phyloP scores from a whole-genome alignment of 2,329 filamentous ascomycete genomes.

The Aspergillus hortae region DNA sequence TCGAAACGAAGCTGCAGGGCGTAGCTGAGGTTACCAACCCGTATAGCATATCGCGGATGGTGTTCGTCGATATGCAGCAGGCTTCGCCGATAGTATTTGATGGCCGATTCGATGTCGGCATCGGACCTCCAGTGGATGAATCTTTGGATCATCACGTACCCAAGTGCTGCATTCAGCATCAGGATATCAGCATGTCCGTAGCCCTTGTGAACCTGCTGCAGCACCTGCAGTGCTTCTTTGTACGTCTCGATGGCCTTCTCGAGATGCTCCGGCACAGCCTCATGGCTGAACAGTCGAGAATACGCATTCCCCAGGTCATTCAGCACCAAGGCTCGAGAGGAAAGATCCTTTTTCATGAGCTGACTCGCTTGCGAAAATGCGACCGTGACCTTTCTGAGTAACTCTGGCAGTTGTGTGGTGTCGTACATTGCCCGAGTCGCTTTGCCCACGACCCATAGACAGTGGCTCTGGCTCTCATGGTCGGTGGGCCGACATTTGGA shows the following conservation, averaged over 20 bases:
- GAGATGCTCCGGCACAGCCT: not conserved
- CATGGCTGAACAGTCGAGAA: slow-evolving; percentile 1
- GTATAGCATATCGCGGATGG: slow-evolving; percentile 1
- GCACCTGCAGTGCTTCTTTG: not conserved
- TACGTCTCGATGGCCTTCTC: slow-evolving; percentile 4
- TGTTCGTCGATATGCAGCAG: not conserved
- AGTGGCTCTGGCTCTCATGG: not conserved
- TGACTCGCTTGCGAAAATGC: not conserved
- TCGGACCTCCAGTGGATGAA: slow-evolving; percentile 2
- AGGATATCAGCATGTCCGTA: slow-evolving; percentile 2
- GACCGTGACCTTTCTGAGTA: not conserved
- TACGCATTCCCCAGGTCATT: slow-evolving; percentile 5
- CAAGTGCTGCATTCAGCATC: slow-evolving; percentile 2
- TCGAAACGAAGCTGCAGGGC: slow-evolving; percentile 3
- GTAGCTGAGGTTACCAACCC: not conserved
- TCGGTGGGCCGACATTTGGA: not conserved
- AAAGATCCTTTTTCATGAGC: not conserved
- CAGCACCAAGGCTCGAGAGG: not conserved
- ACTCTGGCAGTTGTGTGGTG: not conserved
- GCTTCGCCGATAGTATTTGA: slow-evolving; percentile 2
- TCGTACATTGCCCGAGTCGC: not conserved
- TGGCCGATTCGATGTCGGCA: slow-evolving; percentile 1
- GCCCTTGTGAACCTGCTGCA: not conserved
- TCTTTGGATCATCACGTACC: slow-evolving; percentile 2
- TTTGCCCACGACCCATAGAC: slow-evolving; percentile 3